phyloP scores from a whole-genome alignment of 305 asterid species.

The Fraxinus dipetala region DNA sequence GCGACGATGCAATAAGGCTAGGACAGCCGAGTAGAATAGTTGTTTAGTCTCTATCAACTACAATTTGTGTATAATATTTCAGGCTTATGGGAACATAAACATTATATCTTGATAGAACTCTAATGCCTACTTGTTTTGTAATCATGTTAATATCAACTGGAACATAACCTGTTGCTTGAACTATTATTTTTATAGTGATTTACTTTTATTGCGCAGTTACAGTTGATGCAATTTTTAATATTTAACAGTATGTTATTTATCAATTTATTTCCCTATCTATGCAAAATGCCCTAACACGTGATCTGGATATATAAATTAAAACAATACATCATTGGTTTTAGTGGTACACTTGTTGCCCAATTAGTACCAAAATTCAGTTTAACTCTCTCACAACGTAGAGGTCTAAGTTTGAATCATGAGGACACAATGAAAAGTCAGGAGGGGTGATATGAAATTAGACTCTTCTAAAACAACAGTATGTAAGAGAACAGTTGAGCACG shows the following conservation, averaged over 20 bases:
- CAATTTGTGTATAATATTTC: not conserved
- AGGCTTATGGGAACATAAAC: not conserved
- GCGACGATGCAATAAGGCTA: not conserved
- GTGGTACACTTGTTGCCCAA: not conserved
- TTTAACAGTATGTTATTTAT: not conserved
- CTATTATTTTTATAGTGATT: not conserved
- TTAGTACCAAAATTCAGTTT: too few relatives aligned
- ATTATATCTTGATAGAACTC: not conserved
- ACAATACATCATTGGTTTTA: not conserved
- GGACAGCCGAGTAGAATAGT: not conserved
- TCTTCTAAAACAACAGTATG: not conserved
- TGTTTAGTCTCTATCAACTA: not conserved
- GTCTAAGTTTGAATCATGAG: not conserved
- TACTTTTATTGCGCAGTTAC: not conserved
- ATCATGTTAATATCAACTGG: not conserved
- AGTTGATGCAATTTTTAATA: not conserved
- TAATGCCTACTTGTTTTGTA: not conserved
- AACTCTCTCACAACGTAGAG: not conserved
- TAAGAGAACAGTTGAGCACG: not conserved
- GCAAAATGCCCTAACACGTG: not conserved
- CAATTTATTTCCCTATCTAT: not conserved
- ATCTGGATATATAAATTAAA: not conserved
- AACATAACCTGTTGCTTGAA: not conserved
- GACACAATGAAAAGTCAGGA: not conserved
- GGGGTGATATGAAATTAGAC: not conserved